These are phyloP conservation scores for Coemansia sp. DNA, from an alignment of 192 early-diverging fungal genomes.

Conservation along the genomic window DNA sequence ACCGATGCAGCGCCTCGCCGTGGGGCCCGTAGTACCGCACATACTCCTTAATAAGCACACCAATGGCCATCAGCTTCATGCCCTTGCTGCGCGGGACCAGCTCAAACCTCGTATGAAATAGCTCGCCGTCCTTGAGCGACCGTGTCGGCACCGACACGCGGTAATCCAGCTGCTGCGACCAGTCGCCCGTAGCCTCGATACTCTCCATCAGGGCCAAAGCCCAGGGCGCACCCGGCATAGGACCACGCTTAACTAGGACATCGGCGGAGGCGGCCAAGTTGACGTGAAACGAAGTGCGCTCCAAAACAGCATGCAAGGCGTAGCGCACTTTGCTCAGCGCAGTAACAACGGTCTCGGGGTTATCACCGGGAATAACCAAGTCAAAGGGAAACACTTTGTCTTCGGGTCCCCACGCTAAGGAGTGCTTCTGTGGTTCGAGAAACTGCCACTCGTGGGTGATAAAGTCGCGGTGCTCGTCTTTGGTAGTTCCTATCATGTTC, in stretches of 20 bases:
- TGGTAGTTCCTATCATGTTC: slow-evolving; percentile 23
- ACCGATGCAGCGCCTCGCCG: slow-evolving; percentile 20
- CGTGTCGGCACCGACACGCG: slow-evolving; percentile 56
- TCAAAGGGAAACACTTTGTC: slow-evolving; percentile 56
- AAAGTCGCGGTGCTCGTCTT: slow-evolving; percentile 48
- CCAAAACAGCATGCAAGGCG: slow-evolving; percentile 52
- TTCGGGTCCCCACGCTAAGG: slow-evolving; percentile 26
- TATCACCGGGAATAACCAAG: slow-evolving; percentile 54
- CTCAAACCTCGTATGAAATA: slow-evolving; percentile 49
- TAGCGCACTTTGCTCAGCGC: slow-evolving; percentile 55
- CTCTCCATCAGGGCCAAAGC: slow-evolving; percentile 52
- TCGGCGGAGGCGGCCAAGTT: slow-evolving; percentile 35
- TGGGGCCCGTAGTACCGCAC: slow-evolving; percentile 37
- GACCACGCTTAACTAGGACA: slow-evolving; percentile 53
- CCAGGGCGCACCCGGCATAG: slow-evolving; percentile 51
- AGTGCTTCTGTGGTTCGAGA: slow-evolving; percentile 38
- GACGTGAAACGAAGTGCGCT: slow-evolving; percentile 55
- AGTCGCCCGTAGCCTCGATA: slow-evolving; percentile 48
- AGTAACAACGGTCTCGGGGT: slow-evolving; percentile 59
- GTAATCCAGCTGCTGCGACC: slow-evolving; percentile 57
- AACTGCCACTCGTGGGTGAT: slow-evolving; percentile 57
- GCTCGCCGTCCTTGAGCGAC: slow-evolving; percentile 55
- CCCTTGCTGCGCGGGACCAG: slow-evolving; percentile 49
- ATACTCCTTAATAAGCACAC: slow-evolving; percentile 59
- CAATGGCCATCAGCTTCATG: slow-evolving; percentile 43